These are phyloP conservation scores for Quercus suber DNA, from an alignment of 306 rosid genomes.

Conservation along the genomic window DNA sequence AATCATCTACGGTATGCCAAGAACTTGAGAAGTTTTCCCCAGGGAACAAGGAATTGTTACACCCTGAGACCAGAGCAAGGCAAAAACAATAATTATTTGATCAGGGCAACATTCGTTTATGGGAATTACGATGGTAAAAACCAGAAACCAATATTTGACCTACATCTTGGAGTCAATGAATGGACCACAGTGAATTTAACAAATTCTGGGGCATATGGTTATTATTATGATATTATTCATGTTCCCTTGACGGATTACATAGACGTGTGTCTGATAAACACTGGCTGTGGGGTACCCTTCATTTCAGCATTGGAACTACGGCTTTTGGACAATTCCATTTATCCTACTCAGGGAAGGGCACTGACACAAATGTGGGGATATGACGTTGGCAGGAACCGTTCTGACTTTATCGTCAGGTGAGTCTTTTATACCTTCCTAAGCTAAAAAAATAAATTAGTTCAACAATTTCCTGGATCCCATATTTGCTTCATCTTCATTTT, in stretches of 20 bases:
- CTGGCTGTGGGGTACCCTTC: constrained; percentile 40
- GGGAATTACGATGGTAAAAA: constrained; percentile 40
- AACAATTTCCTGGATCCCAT: too few species aligned
- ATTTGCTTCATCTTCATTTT: too few species aligned
- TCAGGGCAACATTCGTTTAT: constrained; percentile 38
- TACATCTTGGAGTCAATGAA: constrained; percentile 37
- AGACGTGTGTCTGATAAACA: constrained; percentile 40
- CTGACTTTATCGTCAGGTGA: too few species aligned
- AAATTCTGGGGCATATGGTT: rapidly evolving
- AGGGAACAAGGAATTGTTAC: constrained; percentile 47
- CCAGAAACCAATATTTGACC: constrained; percentile 19
- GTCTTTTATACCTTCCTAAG: rapidly evolving
- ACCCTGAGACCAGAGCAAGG: constrained; percentile 30
- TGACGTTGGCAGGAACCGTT: not conserved
- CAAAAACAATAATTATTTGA: constrained; percentile 25
- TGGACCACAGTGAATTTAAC: constrained; percentile 19
- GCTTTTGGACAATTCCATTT: constrained; percentile 8
- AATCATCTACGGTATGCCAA: rapidly evolving
- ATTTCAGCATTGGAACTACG: constrained; percentile 46
- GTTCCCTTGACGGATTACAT: constrained; percentile 18
- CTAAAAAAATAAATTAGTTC: rapidly evolving
- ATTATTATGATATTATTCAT: constrained; percentile 7
- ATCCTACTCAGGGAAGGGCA: not conserved
- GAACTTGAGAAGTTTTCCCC: constrained; percentile 28
- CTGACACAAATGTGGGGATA: not conserved